Percentiles rank a stretch among this genome's conserved stretches.
Evolutionary conservation across 2,329 filamentous ascomycete species (phyloP).

Genomic region (Scytalidium lignicola): DNA sequence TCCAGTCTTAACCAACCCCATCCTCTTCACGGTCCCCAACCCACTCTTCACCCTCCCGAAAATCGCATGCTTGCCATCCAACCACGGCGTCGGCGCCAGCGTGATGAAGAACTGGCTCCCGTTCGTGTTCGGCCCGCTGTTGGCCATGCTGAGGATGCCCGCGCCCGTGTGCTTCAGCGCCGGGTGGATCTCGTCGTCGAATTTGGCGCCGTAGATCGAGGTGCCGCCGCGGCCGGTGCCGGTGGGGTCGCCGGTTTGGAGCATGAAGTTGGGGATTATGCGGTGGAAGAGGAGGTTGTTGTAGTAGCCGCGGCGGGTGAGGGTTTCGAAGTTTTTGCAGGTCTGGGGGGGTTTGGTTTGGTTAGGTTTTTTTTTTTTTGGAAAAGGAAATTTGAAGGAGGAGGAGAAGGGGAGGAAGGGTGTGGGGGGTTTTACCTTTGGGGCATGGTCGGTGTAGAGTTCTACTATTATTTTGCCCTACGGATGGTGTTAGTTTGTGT

Average conservation of each 20-base stretch:
- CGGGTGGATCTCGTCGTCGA: conserved; percentile 82
- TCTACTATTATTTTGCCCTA: conserved; percentile 82
- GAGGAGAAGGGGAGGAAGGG: conserved; percentile 1
- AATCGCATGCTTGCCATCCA: conserved; percentile 96
- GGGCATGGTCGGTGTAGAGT: conserved; percentile 85
- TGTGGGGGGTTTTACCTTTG: conserved; percentile 45
- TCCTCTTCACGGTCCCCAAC: conserved; percentile 75
- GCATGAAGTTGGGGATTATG: conserved; percentile 94
- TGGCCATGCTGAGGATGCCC: conserved; percentile 94
- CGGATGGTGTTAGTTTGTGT: conserved; percentile 2
- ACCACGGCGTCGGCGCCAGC: conserved; percentile 87
- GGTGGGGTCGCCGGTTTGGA: conserved; percentile 90
- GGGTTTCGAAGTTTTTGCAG: conserved; percentile 80
- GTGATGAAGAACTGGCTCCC: conserved; percentile 96
- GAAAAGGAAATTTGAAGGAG: no score
- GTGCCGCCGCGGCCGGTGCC: conserved; percentile 85
- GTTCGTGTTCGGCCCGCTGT: conserved; percentile 88
- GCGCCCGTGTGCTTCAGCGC: conserved; percentile 86
- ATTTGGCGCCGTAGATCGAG: conserved; percentile 89
- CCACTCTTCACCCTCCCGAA: conserved; percentile 87
- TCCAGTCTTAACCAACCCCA: conserved; percentile 83
- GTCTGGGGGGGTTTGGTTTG: conserved; percentile 41
- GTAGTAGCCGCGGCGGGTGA: conserved; percentile 83
- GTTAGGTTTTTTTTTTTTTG: no score
- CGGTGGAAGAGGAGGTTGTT: conserved; percentile 83